Conservation (phyloP, 345 rosid species). For the Dipteronia sinensis region DNA sequence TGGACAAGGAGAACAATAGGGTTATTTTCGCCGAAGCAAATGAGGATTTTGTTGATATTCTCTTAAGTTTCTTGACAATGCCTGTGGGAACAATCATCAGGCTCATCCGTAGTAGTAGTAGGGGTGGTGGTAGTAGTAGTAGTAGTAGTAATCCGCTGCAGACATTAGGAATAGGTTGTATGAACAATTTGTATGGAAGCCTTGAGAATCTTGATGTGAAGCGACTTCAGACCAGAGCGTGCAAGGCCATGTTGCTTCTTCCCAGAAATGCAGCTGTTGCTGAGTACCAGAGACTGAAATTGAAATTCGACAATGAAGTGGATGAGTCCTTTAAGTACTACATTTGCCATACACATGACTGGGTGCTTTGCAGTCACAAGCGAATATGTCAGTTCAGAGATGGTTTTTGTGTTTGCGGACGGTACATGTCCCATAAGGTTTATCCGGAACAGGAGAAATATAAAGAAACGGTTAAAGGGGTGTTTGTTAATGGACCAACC, state of each 20-base stretch:
- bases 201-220: slow-evolving; percentile 21
- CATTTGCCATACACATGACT: neutral
- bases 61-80: slow-evolving; percentile 32
- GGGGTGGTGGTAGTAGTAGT: too few species aligned
- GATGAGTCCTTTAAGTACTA: neutral
- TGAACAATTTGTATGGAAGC: slow-evolving; percentile 31
- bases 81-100: slow-evolving; percentile 27
- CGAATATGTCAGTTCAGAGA: neutral
- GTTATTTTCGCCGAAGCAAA: slow-evolving; percentile 24
- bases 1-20: slow-evolving; percentile 25
- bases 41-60: slow-evolving; percentile 27
- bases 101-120: neutral
- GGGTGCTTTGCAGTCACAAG: neutral
- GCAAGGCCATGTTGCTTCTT: slow-evolving; percentile 24
- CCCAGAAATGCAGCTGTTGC: slow-evolving; percentile 19
- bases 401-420: slow-evolving; percentile 18
- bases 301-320: slow-evolving; percentile 3
- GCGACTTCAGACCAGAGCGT: slow-evolving; percentile 6
- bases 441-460: neutral
- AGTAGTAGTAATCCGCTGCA: too few species aligned
- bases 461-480: neutral
- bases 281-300: slow-evolving; percentile 19
- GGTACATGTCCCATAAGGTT: neutral
- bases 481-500: slow-evolving; percentile 25
- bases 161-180: slow-evolving; percentile 10